Evolutionary conservation across 2,329 filamentous ascomycete genomes (phyloP).

Genomic region (Diaporthe nobilis): DNA sequence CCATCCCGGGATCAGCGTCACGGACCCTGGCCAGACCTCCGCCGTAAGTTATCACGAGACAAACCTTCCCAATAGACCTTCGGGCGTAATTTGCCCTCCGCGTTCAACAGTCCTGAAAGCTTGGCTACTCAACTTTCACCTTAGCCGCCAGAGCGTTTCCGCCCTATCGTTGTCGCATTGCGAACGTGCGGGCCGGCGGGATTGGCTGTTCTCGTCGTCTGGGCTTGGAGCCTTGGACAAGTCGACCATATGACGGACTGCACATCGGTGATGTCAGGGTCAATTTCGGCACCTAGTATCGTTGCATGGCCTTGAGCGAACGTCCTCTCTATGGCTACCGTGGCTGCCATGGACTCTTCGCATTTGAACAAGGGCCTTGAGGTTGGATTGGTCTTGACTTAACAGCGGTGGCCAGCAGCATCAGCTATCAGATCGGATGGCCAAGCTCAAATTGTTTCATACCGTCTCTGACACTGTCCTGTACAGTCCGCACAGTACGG

Average conservation of each 20-base stretch:
- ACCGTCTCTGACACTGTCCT: conserved; percentile 23
- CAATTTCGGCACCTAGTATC: conserved; percentile 58
- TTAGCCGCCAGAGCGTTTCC: conserved; percentile 35
- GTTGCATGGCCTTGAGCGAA: conserved; percentile 59
- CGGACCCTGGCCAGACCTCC: conserved; percentile 41
- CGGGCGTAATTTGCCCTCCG: conserved; percentile 33
- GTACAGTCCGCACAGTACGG: conserved; percentile 28
- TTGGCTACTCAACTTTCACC: conserved; percentile 34
- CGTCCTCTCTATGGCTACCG: conserved; percentile 50
- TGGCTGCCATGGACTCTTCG: conserved; percentile 41
- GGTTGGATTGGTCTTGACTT: conserved; percentile 40
- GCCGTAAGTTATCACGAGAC: conserved; percentile 30
- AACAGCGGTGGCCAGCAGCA: conserved; percentile 41
- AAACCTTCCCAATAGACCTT: conserved; percentile 15
- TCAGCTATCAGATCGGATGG: conserved; percentile 34
- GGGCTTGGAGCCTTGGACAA: conserved; percentile 21
- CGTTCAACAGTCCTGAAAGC: background rate
- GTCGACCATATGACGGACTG: conserved; percentile 1
- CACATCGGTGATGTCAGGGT: conserved; percentile 44
- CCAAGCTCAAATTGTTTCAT: conserved; percentile 9
- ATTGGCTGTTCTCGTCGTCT: conserved; percentile 10
- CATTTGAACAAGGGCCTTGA: conserved; percentile 33
- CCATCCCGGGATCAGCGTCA: conserved; percentile 19
- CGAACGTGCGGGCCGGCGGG: conserved; percentile 17
- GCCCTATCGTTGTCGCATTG: conserved; percentile 12